Base-by-base conservation (phyloP, 352 stramenopile genomes). In the Albugo candida region DNA sequence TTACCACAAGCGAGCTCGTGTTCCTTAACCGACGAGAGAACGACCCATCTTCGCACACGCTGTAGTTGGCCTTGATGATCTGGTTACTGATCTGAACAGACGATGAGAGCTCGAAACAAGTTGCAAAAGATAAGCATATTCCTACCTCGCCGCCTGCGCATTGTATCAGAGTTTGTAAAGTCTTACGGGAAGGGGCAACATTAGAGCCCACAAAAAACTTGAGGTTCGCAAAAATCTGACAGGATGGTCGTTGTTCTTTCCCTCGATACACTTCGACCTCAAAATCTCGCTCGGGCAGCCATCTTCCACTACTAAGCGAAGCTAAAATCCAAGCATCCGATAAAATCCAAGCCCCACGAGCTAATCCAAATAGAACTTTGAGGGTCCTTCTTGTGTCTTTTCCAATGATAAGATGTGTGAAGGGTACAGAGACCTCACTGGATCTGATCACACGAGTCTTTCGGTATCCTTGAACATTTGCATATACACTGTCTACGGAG, bases 281-380 rank as follows among this genome's bases (percentile, higher is more conserved):
- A 36, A 69, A 89, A 2, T 70, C 59, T 58, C 67, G 60, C 59
- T 86, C 77, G 0, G 67, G 63, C 1, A 84, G 44, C 77, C 77
- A 89, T 31, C 61, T 58, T 44, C 82, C 72, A 45, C 73, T 52
- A 17, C 81, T 74, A n/a, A 89, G 49, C 0, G 77, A 89, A 10
- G 70, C 61, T 53, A 83, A 86, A 1, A 80, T 68, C 77, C 77
- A 89, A 19, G 63, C 58, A 48, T 89, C 70, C 5, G 73, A 80
- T 13, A 89, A 63, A 54, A 89, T 83, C 70, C 70, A 86, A 16
- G 73, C 71, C 0, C 77, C 77, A 46, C 70, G 73, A 12, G 77
- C 77, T 45, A 89, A 80, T 16, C 71, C 77, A 43, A 89, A 89
- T 2, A 89, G 52, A 34, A 86, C 70, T 63, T 89, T 89, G 54